Base-by-base conservation (phyloP, 495 filamentous ascomycete genomes). In the Hypoxylon fragiforme region DNA sequence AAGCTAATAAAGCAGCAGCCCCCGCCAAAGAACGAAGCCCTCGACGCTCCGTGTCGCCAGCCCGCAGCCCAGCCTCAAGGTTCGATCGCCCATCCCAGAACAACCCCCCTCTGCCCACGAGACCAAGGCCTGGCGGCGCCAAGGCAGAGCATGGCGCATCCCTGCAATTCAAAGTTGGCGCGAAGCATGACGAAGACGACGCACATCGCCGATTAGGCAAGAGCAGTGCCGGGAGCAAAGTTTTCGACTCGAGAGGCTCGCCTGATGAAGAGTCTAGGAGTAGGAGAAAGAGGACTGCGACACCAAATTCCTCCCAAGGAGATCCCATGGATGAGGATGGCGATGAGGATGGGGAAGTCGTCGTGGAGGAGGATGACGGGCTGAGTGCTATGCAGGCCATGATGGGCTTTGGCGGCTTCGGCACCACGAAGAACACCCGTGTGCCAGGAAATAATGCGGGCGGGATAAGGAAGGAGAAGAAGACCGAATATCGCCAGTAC, bases 401-500 rank as follows among this genome's bases (percentile, higher is more conserved):
- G 74, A 89, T 97, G 89, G 95, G 95, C 1, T 96, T 97, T 60
- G 82, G 81, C 3, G 78, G 77, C 12, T 98, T 98, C 69, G 85
- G 85, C 38, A 87, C 82, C 13, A 97, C 94, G 26, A 95, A 97
- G 66, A 81, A 88, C 50, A 91, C 88, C 58, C 97, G 97, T 66
- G 85, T 98, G 0, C 79, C 84, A 6, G 94, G 94, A 5, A 98
- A 98, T 65, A 81, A 96, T 62, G 82, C 90, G 45, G 91, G 86
- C 41, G 89, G 78, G 4, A 84, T 96, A 21, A 74, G 87, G 51
- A 97, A 95, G 78, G 92, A 95, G 75, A 97, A 95, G 84, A 90
- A 90, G 80, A 89, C 87, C 4, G 84, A 95, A 78, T 97, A 97
- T 66, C 78, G 94, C 66, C 94, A 98, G 81, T 98, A 98, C 69